Base-by-base conservation (phyloP, 139 green algal species). In the Limnomonas spitsbergensis region DNA sequence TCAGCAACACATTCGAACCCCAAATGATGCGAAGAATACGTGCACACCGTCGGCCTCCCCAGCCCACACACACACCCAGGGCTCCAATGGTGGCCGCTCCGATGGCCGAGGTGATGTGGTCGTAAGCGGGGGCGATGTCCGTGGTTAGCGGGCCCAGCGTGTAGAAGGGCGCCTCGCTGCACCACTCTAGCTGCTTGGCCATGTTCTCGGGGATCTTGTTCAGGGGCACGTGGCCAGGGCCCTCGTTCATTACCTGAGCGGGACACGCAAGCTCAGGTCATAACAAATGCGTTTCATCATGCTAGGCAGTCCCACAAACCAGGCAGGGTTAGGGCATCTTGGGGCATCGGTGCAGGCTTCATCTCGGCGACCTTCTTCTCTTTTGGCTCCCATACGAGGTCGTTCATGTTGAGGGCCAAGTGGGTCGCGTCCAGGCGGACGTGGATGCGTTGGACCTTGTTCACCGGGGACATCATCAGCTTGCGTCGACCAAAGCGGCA, bases 161-260 rank as follows among this genome's bases (percentile, higher is more conserved):
- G 90, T 98, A 98, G 86, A 98, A 98, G 36, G 95, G 95, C 2
- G 95, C 95, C 88, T 98, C 95, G 40, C 80, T 88, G 87, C 92
- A 97, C 92, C 92, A 78, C 40, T 78, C 71, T 9, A 76, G 69
- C 69, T 76, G 69, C 9, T 76, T 76, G 31, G 69, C 69, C 91
- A 95, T 94, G 87, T 98, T 98, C 75, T 98, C 94, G 6, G 92
- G 94, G 71, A 98, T 97, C 88, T 98, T 98, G 90, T 98, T 83
- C 71, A 98, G 82, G 0, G 95, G 95, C 53, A 98, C 93, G 79
- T 98, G 95, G 37, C 95, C 95, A 20, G 94, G 91, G 34, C 94
- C 94, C 84, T 98, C 95, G 69, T 98, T 98, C 95, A 98, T 98
- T 26, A 98, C 92, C 91, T 94, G 86, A 20, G 66, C 6, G 66